Conservation (phyloP, 2,329 filamentous ascomycete species). For the Nothophaeocryptopus gaeumannii region DNA sequence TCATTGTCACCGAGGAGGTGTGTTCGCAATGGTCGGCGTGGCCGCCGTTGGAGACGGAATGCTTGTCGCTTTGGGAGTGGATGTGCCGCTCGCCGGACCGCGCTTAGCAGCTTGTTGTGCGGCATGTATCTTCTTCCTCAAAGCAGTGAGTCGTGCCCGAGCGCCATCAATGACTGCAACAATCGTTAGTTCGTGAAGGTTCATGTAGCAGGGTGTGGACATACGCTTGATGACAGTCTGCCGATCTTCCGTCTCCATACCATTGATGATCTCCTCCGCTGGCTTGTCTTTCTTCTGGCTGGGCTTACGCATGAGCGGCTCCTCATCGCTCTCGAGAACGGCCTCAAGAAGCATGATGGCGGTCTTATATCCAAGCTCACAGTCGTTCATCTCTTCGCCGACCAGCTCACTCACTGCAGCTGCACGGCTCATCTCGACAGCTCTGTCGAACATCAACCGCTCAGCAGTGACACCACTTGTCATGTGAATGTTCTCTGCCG, state of each 20-base stretch:
- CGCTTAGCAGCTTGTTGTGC: constrained; percentile 35
- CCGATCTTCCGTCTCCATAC: constrained; percentile 66
- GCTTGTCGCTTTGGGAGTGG: constrained; percentile 20
- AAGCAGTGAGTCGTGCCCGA: constrained; percentile 40
- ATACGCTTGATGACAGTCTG: constrained; percentile 70
- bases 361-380: constrained; percentile 89
- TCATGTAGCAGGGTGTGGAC: constrained; percentile 31
- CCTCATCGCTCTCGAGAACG: constrained; percentile 79
- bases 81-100: constrained; percentile 19
- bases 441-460: constrained; percentile 96
- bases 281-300: constrained; percentile 46
- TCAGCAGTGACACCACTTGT: constrained; percentile 90
- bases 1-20: constrained; percentile 21
- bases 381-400: constrained; percentile 80
- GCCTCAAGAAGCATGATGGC: constrained; percentile 94
- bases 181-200: constrained; percentile 24
- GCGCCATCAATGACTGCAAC: constrained; percentile 47
- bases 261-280: constrained; percentile 50
- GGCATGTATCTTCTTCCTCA: constrained; percentile 46
- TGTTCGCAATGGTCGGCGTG: constrained; percentile 18
- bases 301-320: constrained; percentile 45
- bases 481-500: constrained; percentile 75
- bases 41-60: constrained; percentile 13
- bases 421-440: constrained; percentile 91
- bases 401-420: constrained; percentile 96